Base-by-base conservation (phyloP, 495 filamentous ascomycete genomes). In the Geoglossum glabrum region DNA sequence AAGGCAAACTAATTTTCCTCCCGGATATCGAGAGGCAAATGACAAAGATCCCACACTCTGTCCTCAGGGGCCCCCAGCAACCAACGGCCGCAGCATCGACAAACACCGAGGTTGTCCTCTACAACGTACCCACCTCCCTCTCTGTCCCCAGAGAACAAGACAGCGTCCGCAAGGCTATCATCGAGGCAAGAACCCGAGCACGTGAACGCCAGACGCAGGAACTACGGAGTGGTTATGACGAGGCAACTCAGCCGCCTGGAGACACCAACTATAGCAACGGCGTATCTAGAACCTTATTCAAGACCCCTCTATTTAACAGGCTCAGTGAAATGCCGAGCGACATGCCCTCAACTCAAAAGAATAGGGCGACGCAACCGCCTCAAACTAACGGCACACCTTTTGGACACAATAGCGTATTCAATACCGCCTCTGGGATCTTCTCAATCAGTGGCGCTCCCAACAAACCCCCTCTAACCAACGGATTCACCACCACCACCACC, bases 11-110 rank as follows among this genome's bases (percentile, higher is more conserved):
- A 13, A 71, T 88, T 57, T 87, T 95, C 68, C 72, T 92, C 0
- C 82, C 90, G 0, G 86, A 92, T 64, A 85, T 96, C 56, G 82
- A 90, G 61, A 86, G 83, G 68, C 82, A 81, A 61, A 71, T 96
- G 40, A 76, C 75, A 57, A 78, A 79, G 61, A 82, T 96, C 50
- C 89, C 90, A 1, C 70, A 74, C 25, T 72, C 79, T 4, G 64
- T 90, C 17, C 68, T 89, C 6, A 57, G 57, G 46, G 69, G 74
- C 8, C 73, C 75, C 57, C 64, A 70, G 71, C 70, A 21, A 15
- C 5, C 36, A 45, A 45, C 47, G 69, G 71, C 60, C 60, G 60
- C 17, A 64, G 62, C 69, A 11, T 65, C 64, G 15, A 66, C 69
- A 28, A 75, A 76, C 56, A 82, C 78, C 64, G 80, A 93, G 64